These are phyloP conservation scores for Tilletia indica DNA, from an alignment of 1,284 basidiomycete species.

Conservation along the genomic window DNA sequence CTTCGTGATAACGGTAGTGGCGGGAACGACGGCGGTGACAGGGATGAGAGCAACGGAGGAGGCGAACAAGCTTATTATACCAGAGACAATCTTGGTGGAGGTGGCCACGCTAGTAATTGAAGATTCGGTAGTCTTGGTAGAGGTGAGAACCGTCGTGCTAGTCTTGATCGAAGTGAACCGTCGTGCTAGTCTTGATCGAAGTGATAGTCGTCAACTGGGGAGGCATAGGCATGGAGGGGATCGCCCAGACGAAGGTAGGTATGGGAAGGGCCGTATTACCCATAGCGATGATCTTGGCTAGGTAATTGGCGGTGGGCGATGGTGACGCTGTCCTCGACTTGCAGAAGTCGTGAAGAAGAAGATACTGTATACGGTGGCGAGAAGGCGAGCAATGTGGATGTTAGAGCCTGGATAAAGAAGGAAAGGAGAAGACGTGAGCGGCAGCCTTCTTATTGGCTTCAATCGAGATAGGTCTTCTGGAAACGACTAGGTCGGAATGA, in stretches of 20 bases:
- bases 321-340: no score
- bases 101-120: neutral
- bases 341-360: no score
- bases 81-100: conserved; percentile 2
- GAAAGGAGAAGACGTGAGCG: no score
- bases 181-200: conserved; percentile 21
- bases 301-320: no score
- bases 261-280: neutral
- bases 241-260: neutral
- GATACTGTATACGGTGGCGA: no score
- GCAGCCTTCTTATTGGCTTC: no score
- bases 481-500: no score
- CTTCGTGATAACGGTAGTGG: neutral
- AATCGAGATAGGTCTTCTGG: no score
- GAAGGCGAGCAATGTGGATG: no score
- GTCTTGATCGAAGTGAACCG: conserved; percentile 21
- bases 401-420: no score
- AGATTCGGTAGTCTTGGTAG: neutral
- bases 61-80: neutral
- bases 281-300: neutral
- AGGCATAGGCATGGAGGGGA: conserved; percentile 14
- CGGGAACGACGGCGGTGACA: neutral
- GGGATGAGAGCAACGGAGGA: neutral
- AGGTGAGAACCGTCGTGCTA: conserved; percentile 19
- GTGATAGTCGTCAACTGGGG: conserved; percentile 18